Conservation (phyloP, 345 rosid genomes). For the Pistacia atlantica region DNA sequence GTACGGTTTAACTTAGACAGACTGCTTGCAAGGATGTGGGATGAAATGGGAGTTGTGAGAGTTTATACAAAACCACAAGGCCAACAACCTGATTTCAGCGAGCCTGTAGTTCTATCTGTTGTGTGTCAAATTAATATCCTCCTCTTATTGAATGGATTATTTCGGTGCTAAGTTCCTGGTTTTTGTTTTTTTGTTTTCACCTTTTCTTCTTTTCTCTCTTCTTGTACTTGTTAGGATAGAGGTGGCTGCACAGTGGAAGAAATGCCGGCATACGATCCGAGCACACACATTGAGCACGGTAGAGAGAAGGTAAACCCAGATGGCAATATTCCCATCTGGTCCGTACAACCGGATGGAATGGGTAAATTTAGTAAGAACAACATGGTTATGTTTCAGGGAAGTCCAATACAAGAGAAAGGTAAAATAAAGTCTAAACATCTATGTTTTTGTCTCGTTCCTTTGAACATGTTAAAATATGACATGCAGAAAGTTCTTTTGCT, state of each 20-base stretch:
- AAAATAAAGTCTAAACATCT: not conserved
- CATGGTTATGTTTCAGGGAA: no score
- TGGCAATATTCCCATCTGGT: no score
- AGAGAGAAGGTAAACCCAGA: no score
- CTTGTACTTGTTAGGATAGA: conserved; percentile 62
- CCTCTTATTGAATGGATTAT: not conserved
- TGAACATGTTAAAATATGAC: not conserved
- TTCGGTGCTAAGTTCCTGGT: not conserved
- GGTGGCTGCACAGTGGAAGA: conserved; percentile 98
- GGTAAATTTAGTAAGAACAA: no score
- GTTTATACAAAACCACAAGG: conserved; percentile 96
- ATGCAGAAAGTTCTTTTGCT: not conserved
- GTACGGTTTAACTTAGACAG: conserved; percentile 96
- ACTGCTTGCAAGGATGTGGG: conserved; percentile 94
- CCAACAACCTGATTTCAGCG: conserved; percentile 92
- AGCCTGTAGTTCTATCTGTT: conserved; percentile 87
- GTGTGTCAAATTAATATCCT: conserved; percentile 44
- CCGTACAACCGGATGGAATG: no score
- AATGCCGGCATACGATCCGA: no score
- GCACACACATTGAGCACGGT: no score
- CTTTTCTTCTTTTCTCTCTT: conserved; percentile 10
- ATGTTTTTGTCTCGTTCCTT: not conserved
- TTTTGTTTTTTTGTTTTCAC: not conserved
- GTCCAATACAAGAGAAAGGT: conserved; percentile 28
- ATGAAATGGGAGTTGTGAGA: conserved; percentile 90